phyloP scores from a whole-genome alignment of 169 alveolate genomes.

The Plasmodium billcollinsi region DNA sequence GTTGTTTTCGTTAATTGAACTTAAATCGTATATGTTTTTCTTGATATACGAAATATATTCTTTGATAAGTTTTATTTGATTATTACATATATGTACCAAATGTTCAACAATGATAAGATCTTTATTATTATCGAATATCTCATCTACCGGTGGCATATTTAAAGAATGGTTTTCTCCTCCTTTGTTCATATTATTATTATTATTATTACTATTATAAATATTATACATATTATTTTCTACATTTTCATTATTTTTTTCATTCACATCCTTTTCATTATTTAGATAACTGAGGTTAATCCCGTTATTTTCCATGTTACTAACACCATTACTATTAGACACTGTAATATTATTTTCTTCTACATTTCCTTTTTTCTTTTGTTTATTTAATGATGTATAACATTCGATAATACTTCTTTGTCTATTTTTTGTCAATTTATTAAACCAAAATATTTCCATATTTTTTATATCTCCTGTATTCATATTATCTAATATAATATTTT shows the following conservation, averaged over 20 bases:
- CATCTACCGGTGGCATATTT: not conserved
- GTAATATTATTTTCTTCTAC: not conserved
- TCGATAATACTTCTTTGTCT: slow-evolving; percentile 46
- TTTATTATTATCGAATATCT: slow-evolving; percentile 32
- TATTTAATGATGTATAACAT: slow-evolving; percentile 45
- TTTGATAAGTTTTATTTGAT: slow-evolving; percentile 53
- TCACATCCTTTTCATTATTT: not conserved
- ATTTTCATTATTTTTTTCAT: not conserved
- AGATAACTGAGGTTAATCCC: not conserved
- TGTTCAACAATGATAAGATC: slow-evolving; percentile 54
- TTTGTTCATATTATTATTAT: not conserved
- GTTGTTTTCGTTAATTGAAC: slow-evolving; percentile 53
- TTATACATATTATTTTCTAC: not conserved
- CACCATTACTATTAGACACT: not conserved
- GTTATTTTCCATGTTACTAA: not conserved
- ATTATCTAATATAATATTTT: slow-evolving; percentile 50
- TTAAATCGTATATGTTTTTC: slow-evolving; percentile 42
- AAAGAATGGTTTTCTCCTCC: not conserved
- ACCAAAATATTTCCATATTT: slow-evolving; percentile 61
- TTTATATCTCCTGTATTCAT: slow-evolving; percentile 35
- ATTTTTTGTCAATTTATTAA: slow-evolving; percentile 44
- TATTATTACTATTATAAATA: not conserved
- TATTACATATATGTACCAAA: slow-evolving; percentile 32
- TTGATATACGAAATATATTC: slow-evolving; percentile 49
- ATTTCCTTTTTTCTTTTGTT: not conserved